Conservation (phyloP, 306 rosid species). For the Cucurbita pepo region DNA sequence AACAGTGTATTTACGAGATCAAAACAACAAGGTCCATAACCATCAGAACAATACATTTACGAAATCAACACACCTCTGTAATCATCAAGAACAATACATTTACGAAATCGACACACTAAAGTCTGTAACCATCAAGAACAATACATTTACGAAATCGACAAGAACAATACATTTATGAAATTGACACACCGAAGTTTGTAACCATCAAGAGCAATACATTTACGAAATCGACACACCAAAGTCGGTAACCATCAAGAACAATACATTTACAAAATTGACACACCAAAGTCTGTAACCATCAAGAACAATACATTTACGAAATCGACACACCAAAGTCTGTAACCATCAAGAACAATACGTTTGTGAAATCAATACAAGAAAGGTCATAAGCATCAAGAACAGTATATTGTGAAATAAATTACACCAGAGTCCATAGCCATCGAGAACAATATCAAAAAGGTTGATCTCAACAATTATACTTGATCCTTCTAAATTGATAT, state of each 20-base stretch:
- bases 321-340: no score
- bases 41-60: not conserved
- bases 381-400: no score
- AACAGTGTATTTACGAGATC: not conserved
- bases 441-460: not conserved
- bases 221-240: no score
- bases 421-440: not conserved
- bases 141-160: no score
- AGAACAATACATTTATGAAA: no score
- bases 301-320: no score
- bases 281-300: no score
- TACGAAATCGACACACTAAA: not conserved
- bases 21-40: not conserved
- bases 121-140: not conserved
- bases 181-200: no score
- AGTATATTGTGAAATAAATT: not conserved
- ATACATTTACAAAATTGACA: no score
- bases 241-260: no score
- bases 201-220: no score
- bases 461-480: not conserved
- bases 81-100: not conserved
- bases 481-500: not conserved
- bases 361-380: not conserved
- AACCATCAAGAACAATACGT: not conserved
- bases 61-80: not conserved